A percentile compares a stretch with the other conserved stretches of the same genome.
Conservation (phyloP, 2,329 filamentous ascomycete species). For the Neophaeococcomyces mojaviensis region DNA sequence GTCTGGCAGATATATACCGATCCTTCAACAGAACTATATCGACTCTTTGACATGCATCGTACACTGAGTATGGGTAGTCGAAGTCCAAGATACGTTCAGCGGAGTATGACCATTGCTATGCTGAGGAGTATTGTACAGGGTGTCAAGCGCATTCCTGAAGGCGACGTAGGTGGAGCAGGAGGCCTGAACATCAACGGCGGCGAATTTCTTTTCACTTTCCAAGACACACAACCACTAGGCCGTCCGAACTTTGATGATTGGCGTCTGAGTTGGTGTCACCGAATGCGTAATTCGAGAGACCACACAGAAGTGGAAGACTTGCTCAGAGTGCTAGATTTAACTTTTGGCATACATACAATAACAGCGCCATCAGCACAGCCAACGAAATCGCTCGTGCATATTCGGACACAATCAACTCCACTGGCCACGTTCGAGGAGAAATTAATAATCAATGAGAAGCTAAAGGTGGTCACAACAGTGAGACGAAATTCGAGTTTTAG, state of each 20-base stretch:
- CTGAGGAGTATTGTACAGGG: constrained; percentile 50
- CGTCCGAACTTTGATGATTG: constrained; percentile 39
- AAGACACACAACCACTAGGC: not conserved
- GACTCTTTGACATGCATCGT: constrained; percentile 59
- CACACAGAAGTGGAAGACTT: too few relatives aligned
- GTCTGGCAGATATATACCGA: constrained; percentile 73
- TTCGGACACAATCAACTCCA: too few relatives aligned
- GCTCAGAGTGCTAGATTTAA: too few relatives aligned
- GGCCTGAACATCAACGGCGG: constrained; percentile 64
- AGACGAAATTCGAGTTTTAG: too few relatives aligned
- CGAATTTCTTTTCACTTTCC: constrained; percentile 64
- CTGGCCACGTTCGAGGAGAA: too few relatives aligned
- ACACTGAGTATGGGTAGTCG: constrained; percentile 53
- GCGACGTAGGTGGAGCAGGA: constrained; percentile 56
- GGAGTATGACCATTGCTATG: constrained; percentile 39
- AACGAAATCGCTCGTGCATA: too few relatives aligned
- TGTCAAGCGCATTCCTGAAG: constrained; percentile 50
- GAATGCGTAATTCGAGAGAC: too few relatives aligned
- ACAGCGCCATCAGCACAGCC: too few relatives aligned
- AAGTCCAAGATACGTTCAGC: constrained; percentile 58
- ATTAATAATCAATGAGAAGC: too few relatives aligned
- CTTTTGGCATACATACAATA: too few relatives aligned
- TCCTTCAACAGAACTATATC: constrained; percentile 59
- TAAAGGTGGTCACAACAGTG: too few relatives aligned
- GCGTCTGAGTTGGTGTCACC: constrained; percentile 68